Conservation (phyloP, 2,329 filamentous ascomycete species). For the Sclerotinia nivalis region DNA sequence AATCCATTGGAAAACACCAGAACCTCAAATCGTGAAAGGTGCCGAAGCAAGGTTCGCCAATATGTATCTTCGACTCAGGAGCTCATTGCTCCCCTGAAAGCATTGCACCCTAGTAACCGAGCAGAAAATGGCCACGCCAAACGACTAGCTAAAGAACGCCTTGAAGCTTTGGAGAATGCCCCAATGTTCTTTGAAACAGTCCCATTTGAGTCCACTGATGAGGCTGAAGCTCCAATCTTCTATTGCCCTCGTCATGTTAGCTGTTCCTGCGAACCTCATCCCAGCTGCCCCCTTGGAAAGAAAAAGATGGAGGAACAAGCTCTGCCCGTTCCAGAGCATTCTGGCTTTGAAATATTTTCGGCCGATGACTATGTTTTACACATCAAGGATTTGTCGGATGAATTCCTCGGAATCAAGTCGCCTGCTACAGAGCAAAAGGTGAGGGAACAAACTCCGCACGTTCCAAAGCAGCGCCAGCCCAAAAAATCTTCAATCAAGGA, state of each 20-base stretch:
- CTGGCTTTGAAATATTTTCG: neutral
- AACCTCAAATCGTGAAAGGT: neutral
- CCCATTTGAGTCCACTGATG: constrained; percentile 3
- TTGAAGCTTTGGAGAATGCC: neutral
- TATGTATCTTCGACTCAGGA: constrained; percentile 11
- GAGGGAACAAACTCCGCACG: neutral
- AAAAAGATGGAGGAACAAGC: neutral
- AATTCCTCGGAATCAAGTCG: neutral
- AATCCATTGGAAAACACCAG: neutral
- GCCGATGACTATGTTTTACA: neutral
- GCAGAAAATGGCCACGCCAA: constrained; percentile 14
- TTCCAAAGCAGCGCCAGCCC: neutral
- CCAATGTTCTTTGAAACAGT: neutral
- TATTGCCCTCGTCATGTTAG: neutral
- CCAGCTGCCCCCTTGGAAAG: neutral
- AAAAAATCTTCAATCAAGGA: neutral
- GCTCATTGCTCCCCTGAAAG: constrained; percentile 3
- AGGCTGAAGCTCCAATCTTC: neutral
- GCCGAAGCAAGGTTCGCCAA: neutral
- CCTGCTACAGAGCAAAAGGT: neutral
- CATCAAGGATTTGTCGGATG: neutral
- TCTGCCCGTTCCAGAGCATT: neutral
- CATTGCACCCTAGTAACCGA: constrained; percentile 12
- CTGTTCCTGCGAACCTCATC: neutral
- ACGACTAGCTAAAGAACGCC: neutral